Percentiles rank a stretch among this genome's conserved stretches.
These are phyloP conservation scores for Pontederia crassipes DNA, from an alignment of 176 grass and related monocot species.

Conservation along the genomic window DNA sequence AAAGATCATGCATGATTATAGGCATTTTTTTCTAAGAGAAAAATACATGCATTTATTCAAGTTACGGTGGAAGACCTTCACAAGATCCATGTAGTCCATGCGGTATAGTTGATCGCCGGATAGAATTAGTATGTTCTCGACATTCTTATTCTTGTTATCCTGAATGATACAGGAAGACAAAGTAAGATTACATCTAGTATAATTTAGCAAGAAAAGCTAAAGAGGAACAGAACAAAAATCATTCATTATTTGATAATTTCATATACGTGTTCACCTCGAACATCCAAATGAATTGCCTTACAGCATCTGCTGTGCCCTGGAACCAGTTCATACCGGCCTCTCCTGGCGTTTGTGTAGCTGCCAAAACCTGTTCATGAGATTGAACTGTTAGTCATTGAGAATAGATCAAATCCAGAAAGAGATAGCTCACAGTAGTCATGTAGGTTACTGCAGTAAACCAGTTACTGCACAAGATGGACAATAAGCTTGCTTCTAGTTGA, in stretches of 20 bases:
- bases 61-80: slow-evolving; percentile 29
- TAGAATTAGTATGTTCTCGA: slow-evolving; percentile 65
- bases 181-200: not conserved
- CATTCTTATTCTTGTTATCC: slow-evolving; percentile 53
- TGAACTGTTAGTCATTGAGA: not conserved
- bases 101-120: slow-evolving; percentile 69
- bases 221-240: too few relatives aligned
- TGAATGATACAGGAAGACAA: slow-evolving; percentile 13
- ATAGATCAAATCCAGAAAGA: not conserved
- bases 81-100: slow-evolving; percentile 79
- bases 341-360: slow-evolving; percentile 63
- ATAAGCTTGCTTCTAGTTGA: not conserved
- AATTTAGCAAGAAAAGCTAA: not conserved
- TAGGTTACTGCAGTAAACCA: too few relatives aligned
- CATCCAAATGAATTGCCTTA: slow-evolving; percentile 77
- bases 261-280: slow-evolving; percentile 34
- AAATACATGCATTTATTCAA: not conserved
- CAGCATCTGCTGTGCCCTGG: slow-evolving; percentile 46
- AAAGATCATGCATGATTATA: not conserved
- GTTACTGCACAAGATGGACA: too few relatives aligned
- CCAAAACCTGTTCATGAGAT: slow-evolving; percentile 43
- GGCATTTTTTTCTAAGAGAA: not conserved
- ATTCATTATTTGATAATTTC: not conserved
- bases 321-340: slow-evolving; percentile 67
- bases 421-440: not conserved